These are phyloP conservation scores for Neofusicoccum parvum DNA, from an alignment of 2,329 filamentous ascomycete species.

Conservation along the genomic window DNA sequence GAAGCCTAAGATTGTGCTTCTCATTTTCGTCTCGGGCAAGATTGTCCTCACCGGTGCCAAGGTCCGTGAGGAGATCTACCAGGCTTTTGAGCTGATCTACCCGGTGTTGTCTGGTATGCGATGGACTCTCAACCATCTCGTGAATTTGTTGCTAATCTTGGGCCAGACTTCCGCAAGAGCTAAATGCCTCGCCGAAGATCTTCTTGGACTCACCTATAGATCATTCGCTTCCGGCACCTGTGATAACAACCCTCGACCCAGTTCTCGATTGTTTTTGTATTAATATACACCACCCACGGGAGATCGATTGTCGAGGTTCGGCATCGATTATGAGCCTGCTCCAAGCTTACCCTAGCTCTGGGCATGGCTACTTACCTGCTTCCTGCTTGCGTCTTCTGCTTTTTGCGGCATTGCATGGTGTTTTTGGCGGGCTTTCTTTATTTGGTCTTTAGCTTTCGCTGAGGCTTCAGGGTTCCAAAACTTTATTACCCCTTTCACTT, in stretches of 20 bases:
- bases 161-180: slow-evolving; percentile 24
- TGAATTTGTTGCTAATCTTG: slow-evolving; percentile 30
- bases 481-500: slow-evolving; percentile 19
- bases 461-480: slow-evolving; percentile 18
- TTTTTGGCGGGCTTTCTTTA: slow-evolving; percentile 13
- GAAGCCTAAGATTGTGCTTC: slow-evolving; percentile 97
- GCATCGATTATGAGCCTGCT: not conserved
- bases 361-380: not conserved
- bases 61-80: slow-evolving; percentile 86
- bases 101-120: slow-evolving; percentile 82
- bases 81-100: slow-evolving; percentile 68
- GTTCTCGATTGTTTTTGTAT: slow-evolving; percentile 12
- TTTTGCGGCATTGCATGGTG: slow-evolving; percentile 24
- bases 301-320: not conserved
- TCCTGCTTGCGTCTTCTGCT: slow-evolving; percentile 19
- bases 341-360: not conserved
- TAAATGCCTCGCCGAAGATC: slow-evolving; percentile 8
- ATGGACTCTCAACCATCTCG: not conserved
- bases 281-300: slow-evolving; percentile 6
- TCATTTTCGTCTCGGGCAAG: slow-evolving; percentile 98
- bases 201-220: slow-evolving; percentile 1
- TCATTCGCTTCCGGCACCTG: slow-evolving; percentile 13
- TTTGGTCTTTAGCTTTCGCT: slow-evolving; percentile 10
- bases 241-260: slow-evolving; percentile 3
- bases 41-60: slow-evolving; percentile 98